Percentiles rank a stretch among this genome's conserved stretches.
Conservation (phyloP, 441 rosid species). For the Pelargonium myrrhifolium region DNA sequence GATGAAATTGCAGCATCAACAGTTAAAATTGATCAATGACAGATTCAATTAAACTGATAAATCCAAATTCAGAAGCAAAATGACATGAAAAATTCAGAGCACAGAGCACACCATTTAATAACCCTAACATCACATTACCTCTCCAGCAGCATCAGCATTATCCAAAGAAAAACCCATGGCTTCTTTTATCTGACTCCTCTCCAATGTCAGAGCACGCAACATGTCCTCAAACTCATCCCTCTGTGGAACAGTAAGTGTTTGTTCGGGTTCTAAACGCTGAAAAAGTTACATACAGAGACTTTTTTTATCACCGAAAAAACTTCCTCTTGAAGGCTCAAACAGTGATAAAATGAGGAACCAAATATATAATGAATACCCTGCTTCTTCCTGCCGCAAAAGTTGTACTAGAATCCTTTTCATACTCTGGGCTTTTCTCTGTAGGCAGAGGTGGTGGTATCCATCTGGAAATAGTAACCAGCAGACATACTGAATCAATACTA, state of each 20-base stretch:
- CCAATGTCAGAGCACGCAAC: constrained; percentile 76
- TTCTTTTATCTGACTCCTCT: constrained; percentile 84
- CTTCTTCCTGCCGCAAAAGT: constrained; percentile 95
- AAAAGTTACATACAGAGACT: constrained; percentile 18
- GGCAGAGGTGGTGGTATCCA: constrained; percentile 93
- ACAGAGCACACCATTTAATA: neutral
- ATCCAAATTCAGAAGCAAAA: neutral
- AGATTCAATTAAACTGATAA: neutral
- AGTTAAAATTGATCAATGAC: neutral
- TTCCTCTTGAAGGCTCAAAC: neutral
- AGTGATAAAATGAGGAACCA: neutral
- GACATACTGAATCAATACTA: constrained; percentile 1
- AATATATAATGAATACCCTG: constrained; percentile 48
- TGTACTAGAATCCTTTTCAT: constrained; percentile 69
- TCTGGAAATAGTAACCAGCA: constrained; percentile 31
- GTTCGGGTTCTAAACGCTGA: constrained; percentile 84
- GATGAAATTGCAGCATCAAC: neutral
- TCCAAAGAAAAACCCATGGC: constrained; percentile 91
- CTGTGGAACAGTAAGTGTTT: constrained; percentile 75
- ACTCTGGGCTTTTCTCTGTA: constrained; percentile 62
- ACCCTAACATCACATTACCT: constrained; percentile 38
- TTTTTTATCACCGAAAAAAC: neutral
- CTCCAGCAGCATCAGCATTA: constrained; percentile 99
- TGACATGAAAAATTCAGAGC: neutral
- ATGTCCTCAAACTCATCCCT: constrained; percentile 89